phyloP scores from a whole-genome alignment of 352 stramenopile genomes.

The Phytopythium cucurbitacearum region DNA sequence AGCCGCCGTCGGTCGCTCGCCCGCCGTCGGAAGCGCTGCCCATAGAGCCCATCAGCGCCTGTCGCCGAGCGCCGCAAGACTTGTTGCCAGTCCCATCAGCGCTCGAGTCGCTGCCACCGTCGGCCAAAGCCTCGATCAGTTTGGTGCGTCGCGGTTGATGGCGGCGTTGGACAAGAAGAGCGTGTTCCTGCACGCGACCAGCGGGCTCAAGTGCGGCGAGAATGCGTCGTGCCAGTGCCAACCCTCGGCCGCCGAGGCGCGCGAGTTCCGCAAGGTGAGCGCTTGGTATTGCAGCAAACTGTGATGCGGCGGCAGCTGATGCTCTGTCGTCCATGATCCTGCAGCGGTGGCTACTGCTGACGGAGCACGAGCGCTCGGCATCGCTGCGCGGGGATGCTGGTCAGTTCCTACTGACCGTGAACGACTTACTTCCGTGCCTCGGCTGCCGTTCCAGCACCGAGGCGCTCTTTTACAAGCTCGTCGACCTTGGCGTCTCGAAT shows the following conservation, averaged over 20 bases:
- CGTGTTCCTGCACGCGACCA: conserved; percentile 5
- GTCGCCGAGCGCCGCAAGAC: no score
- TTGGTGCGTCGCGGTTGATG: no score
- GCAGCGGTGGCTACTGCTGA: conserved; percentile 78
- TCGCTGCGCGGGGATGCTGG: conserved; percentile 58
- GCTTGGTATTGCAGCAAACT: neutral
- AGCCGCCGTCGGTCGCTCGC: neutral
- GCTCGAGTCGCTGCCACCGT: no score
- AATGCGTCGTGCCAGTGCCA: conserved; percentile 48
- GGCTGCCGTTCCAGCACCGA: conserved; percentile 79
- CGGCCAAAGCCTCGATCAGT: no score
- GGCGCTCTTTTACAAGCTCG: conserved; percentile 65
- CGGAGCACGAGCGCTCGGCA: conserved; percentile 60
- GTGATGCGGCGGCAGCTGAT: neutral
- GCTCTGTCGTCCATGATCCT: conserved; percentile 3
- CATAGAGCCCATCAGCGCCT: no score
- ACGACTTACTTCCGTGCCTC: conserved; percentile 67
- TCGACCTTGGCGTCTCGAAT: conserved; percentile 15
- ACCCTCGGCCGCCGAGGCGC: conserved; percentile 58
- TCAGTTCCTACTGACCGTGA: conserved; percentile 72
- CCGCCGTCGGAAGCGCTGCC: conserved; percentile 1
- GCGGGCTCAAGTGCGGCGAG: conserved; percentile 11
- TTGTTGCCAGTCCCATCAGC: no score
- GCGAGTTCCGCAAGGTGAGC: conserved; percentile 79
- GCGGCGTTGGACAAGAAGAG: conserved; percentile 4